Conservation (phyloP, 495 filamentous ascomycete genomes). For the Hyaloscypha variabilis region DNA sequence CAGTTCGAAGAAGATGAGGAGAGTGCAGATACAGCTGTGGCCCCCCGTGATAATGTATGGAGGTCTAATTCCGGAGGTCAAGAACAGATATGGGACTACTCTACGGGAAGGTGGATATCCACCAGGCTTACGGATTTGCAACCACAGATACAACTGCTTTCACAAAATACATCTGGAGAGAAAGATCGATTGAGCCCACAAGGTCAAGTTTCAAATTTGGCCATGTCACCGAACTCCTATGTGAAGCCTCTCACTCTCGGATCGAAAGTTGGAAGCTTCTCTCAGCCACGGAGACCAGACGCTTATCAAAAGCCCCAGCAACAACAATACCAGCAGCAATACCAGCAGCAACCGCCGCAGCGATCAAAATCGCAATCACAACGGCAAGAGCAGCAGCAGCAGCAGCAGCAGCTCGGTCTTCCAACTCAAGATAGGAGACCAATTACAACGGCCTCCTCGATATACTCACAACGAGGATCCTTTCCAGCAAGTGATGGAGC, state of each 20-base stretch:
- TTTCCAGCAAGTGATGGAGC: conserved; percentile 2
- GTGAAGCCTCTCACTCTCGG: conserved; percentile 11
- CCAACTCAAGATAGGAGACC: conserved; percentile 8
- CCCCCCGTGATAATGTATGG: conserved; percentile 20
- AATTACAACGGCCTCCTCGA: conserved; percentile 19
- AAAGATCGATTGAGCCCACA: conserved; percentile 11
- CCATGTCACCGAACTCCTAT: conserved; percentile 6
- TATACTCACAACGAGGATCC: conserved; percentile 18
- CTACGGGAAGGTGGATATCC: conserved; percentile 14
- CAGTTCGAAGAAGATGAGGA: conserved; percentile 31
- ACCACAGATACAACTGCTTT: background rate
- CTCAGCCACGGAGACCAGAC: conserved; percentile 24
- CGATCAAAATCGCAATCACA: too few species aligned
- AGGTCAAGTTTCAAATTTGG: conserved; percentile 1
- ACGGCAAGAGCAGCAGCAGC: conserved; percentile 9
- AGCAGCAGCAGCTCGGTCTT: conserved; percentile 11
- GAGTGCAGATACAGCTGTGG: conserved; percentile 20
- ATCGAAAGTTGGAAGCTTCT: conserved; percentile 26
- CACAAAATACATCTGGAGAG: background rate
- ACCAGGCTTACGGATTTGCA: conserved; percentile 14
- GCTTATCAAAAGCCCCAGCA: conserved; percentile 10
- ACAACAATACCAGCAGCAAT: conserved; percentile 9
- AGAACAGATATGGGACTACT: conserved; percentile 12
- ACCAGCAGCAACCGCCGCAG: conserved; percentile 4
- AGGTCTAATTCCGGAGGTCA: conserved; percentile 9